Evolutionary conservation across 441 rosid species (phyloP), one percentile per base, ranked within the genome.

Genomic region (Arabidopsis hybrid): DNA sequence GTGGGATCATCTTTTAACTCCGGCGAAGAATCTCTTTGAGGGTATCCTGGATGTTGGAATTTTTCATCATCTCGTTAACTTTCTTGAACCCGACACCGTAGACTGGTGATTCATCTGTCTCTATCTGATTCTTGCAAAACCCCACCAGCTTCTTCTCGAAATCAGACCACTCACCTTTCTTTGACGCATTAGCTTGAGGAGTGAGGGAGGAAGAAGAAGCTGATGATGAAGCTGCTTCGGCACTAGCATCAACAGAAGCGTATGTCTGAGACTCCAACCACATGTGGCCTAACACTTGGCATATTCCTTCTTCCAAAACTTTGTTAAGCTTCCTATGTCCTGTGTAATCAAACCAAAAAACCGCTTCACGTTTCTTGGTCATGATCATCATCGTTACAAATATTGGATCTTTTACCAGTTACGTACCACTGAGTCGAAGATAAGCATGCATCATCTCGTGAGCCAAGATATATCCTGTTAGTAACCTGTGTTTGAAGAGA

Each of bases 391-490:
- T 61, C 8, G 8, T 53, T 10, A 7, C 10, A 45, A 3, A 32
- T 47, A 10, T 40, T 14, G 7, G 49, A 9, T n/a, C 1, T 38
- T 57, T 34, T 34, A 63, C 34, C 66, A 13, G 17, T 14, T 52
- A 59, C 72, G 18, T 67, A 94, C 99, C 93, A 81, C 77, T 85
- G 18, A 91, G 93, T 62, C 98, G 80, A 63, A 93, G 93, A 92
- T 93, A 91, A 1, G 96, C 98, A 4, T 93, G 98, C 97, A 91
- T 93, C 97, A 93, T 88, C 71, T 93, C 97, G 67, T 93, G 98
- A 65, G 97, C 96, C 56, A 93, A 79, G 74, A 93, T 91, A n/a
- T 93, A 83, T 38, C 98, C 98, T 0, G 95, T 90, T 80, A 90
- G 67, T 81, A 90, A 75, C 81, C 95, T 89, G 86, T 61, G 50